phyloP scores from a whole-genome alignment of 2,329 filamentous ascomycete species.

The Xylariaceae sp. region DNA sequence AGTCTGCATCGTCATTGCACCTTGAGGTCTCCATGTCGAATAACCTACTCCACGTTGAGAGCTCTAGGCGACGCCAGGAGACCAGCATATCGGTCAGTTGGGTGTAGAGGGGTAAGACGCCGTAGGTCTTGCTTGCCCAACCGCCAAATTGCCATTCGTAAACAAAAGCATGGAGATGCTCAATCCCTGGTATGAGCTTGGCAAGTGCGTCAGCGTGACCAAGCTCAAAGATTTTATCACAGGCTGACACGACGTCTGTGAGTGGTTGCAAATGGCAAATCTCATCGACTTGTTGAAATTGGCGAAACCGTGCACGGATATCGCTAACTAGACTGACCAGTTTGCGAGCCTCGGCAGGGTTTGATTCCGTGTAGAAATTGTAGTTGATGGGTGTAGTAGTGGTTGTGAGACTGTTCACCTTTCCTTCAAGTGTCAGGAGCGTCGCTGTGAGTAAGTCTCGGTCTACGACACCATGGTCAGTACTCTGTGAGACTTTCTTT shows the following conservation, averaged over 20 bases:
- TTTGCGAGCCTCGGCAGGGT: conserved; percentile 76
- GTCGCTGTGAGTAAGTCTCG: conserved; percentile 69
- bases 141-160: conserved; percentile 91
- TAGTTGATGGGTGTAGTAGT: conserved; percentile 57
- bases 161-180: conserved; percentile 83
- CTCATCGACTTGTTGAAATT: conserved; percentile 71
- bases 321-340: conserved; percentile 73
- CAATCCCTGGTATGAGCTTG: conserved; percentile 82
- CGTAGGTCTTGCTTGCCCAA: conserved; percentile 83
- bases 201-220: conserved; percentile 83
- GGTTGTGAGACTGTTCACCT: conserved; percentile 55
- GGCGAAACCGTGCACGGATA: conserved; percentile 74
- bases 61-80: conserved; percentile 86
- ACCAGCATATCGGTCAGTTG: conserved; percentile 82
- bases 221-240: conserved; percentile 77
- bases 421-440: conserved; percentile 69
- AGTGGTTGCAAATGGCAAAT: conserved; percentile 78
- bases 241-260: conserved; percentile 76
- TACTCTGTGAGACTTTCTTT: conserved; percentile 44
- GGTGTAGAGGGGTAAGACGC: conserved; percentile 73
- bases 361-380: conserved; percentile 89
- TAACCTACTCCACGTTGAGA: conserved; percentile 89
- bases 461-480: conserved; percentile 49
- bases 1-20: conserved; percentile 77
- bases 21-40: conserved; percentile 84